Conservation (phyloP, 768 basidiomycete species). For the Kwoniella shandongensis region DNA sequence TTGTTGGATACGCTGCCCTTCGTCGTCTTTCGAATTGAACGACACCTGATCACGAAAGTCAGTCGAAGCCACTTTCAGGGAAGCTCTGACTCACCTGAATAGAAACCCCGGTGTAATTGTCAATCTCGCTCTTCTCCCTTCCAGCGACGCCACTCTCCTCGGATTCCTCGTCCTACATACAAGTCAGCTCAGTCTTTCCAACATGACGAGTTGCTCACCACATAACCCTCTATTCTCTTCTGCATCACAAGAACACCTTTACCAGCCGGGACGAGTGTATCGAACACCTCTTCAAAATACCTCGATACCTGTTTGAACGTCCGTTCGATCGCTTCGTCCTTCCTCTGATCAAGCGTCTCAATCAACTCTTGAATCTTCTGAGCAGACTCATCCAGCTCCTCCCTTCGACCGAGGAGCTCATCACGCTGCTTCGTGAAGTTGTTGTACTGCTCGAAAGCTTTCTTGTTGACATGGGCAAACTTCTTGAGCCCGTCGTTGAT, state of each 20-base stretch:
- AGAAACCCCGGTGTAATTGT: conserved; percentile 94
- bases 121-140: conserved; percentile 58
- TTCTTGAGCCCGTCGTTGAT: conserved; percentile 93
- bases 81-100: conserved; percentile 66
- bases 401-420: conserved; percentile 77
- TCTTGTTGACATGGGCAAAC: conserved; percentile 98
- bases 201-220: conserved; percentile 32
- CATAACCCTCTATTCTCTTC: conserved; percentile 77
- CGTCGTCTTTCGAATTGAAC: conserved; percentile 97
- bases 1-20: conserved; percentile 93
- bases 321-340: conserved; percentile 97
- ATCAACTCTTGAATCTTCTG: conserved; percentile 88
- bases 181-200: background rate
- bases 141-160: conserved; percentile 40
- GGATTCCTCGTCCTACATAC: conserved; percentile 47
- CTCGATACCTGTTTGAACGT: conserved; percentile 98
- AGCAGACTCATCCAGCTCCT: conserved; percentile 87
- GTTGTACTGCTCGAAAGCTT: conserved; percentile 96
- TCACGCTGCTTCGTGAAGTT: conserved; percentile 98
- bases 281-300: conserved; percentile 96
- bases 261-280: conserved; percentile 91
- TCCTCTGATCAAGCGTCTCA: conserved; percentile 88
- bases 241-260: conserved; percentile 89
- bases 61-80: background rate
- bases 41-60: conserved; percentile 66